phyloP scores from a whole-genome alignment of 108 stramenopile genomes.

The Chaetoceros tenuissimus region DNA sequence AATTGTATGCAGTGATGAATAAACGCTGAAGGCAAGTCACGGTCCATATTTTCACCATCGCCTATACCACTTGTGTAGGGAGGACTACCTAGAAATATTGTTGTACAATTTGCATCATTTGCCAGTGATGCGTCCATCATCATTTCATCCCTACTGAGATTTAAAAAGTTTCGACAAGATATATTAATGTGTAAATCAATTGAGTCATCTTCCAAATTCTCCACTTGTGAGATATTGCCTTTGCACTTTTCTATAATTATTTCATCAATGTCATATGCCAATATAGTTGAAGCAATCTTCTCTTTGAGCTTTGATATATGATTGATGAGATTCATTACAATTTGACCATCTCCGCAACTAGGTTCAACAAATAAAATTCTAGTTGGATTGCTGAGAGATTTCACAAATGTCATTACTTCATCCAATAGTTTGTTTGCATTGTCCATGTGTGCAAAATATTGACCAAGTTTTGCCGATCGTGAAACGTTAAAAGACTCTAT shows the following conservation, averaged over 20 bases:
- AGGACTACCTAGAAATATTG: neutral
- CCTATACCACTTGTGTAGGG: neutral
- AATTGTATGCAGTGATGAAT: neutral
- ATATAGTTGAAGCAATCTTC: neutral
- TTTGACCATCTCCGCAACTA: neutral
- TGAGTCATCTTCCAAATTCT: neutral
- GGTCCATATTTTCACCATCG: neutral
- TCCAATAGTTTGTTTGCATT: neutral
- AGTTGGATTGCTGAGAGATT: neutral
- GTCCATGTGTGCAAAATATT: neutral
- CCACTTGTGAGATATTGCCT: neutral
- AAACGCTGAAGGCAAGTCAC: neutral
- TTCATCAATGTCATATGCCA: neutral
- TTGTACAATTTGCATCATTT: neutral
- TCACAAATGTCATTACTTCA: neutral
- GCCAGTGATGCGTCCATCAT: neutral
- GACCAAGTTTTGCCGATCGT: neutral
- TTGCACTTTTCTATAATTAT: neutral
- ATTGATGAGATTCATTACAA: neutral
- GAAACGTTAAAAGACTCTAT: no score
- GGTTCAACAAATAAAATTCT: neutral
- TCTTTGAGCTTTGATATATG: neutral
- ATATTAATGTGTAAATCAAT: no score
- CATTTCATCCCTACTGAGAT: neutral
- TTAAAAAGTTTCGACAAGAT: no score